phyloP scores from a whole-genome alignment of 768 basidiomycete genomes.

The Pulveroboletus sp. region DNA sequence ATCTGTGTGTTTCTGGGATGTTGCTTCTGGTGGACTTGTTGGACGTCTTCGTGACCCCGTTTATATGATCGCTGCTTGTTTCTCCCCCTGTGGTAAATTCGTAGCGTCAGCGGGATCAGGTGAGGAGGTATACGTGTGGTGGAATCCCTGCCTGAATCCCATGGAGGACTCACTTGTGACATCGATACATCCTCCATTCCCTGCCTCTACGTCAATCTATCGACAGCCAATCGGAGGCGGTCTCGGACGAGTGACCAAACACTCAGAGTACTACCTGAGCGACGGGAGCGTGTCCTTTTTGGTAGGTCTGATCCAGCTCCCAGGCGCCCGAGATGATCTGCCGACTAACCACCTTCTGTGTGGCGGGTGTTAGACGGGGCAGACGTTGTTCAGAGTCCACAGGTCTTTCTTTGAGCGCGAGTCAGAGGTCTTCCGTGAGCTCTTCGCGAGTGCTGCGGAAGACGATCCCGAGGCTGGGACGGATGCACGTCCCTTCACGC shows the following conservation, averaged over 20 bases:
- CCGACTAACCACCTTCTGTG: slow-evolving; percentile 2
- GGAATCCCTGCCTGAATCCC: neutral
- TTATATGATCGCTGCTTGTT: neutral
- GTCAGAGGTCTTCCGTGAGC: slow-evolving; percentile 39
- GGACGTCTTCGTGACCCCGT: slow-evolving; percentile 1
- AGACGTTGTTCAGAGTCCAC: slow-evolving; percentile 49
- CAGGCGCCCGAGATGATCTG: no score
- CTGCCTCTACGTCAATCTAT: neutral
- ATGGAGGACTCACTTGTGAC: no score
- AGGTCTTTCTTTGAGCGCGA: slow-evolving; percentile 57
- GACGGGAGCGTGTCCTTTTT: slow-evolving; percentile 15
- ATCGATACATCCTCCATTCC: no score
- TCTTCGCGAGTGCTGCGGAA: slow-evolving; percentile 30
- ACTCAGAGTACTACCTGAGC: slow-evolving; percentile 5
- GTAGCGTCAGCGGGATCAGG: neutral
- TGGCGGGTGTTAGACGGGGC: slow-evolving; percentile 40
- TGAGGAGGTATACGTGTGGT: slow-evolving; percentile 3
- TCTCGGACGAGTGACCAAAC: neutral
- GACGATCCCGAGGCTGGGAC: slow-evolving; percentile 28
- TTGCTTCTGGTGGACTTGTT: neutral
- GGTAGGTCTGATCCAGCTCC: slow-evolving; percentile 10
- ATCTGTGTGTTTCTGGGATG: slow-evolving; percentile 11
- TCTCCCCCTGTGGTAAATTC: neutral
- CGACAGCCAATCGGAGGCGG: slow-evolving; percentile 8
- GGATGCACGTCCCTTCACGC: slow-evolving; percentile 39